Percentiles rank a stretch among this genome's conserved stretches.
Evolutionary conservation across 2,329 filamentous ascomycete species (phyloP).

Genomic region (Fusarium stilboides): DNA sequence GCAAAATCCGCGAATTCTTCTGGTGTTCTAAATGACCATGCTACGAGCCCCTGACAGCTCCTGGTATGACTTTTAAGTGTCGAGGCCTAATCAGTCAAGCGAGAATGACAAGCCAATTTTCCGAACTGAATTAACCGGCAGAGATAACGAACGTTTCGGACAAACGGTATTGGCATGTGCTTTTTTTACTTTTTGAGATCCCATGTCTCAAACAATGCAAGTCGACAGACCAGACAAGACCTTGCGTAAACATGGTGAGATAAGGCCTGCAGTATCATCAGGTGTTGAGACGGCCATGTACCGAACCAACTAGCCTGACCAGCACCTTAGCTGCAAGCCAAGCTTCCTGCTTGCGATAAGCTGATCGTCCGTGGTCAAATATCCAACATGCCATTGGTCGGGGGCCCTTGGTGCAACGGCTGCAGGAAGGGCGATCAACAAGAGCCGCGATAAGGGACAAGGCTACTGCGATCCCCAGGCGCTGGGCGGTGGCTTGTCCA

Average conservation of each 20-base stretch:
- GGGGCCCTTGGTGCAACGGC: slow-evolving; percentile 24
- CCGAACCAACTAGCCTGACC: slow-evolving; percentile 32
- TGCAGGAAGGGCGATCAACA: slow-evolving; percentile 34
- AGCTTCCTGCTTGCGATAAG: slow-evolving; percentile 45
- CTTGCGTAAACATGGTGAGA: slow-evolving; percentile 39
- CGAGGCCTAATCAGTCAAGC: slow-evolving; percentile 24
- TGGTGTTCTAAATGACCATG: slow-evolving; percentile 5
- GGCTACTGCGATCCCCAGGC: slow-evolving; percentile 35
- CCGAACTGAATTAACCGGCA: slow-evolving; percentile 15
- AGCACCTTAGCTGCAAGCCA: slow-evolving; percentile 47
- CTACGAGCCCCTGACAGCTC: slow-evolving; percentile 12
- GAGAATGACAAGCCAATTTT: slow-evolving; percentile 16
- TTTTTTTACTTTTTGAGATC: slow-evolving; percentile 14
- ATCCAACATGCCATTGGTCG: slow-evolving; percentile 40
- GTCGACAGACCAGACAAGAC: slow-evolving; percentile 9
- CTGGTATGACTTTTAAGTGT: slow-evolving; percentile 1
- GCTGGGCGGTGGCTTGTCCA: slow-evolving; percentile 21
- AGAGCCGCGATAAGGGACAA: slow-evolving; percentile 38
- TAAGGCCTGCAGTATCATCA: slow-evolving; percentile 40
- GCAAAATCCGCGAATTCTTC: neutral
- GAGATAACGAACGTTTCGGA: slow-evolving; percentile 29
- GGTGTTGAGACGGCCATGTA: slow-evolving; percentile 33
- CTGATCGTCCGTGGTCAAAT: slow-evolving; percentile 40
- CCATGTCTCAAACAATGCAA: slow-evolving; percentile 33
- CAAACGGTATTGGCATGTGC: slow-evolving; percentile 22